A percentile compares a stretch with the other conserved stretches of the same genome.
phyloP scores from a whole-genome alignment of 2,329 filamentous ascomycete species.

The Colletotrichum cordylinicola region DNA sequence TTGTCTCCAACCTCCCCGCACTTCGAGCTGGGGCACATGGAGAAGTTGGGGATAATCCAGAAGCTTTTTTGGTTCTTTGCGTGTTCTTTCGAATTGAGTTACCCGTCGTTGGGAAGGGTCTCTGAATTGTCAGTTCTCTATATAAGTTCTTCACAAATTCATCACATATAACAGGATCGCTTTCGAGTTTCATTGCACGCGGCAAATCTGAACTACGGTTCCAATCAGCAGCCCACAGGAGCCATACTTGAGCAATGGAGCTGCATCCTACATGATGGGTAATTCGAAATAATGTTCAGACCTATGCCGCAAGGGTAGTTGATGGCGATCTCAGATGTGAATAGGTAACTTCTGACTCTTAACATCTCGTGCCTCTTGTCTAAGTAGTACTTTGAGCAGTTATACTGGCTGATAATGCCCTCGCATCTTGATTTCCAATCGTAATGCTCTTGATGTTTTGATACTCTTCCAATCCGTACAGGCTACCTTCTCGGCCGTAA shows the following conservation, averaged over 20 bases:
- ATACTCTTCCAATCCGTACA: constrained; percentile 36
- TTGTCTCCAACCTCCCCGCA: neutral
- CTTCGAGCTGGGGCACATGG: neutral
- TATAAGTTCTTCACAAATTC: neutral
- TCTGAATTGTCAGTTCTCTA: neutral
- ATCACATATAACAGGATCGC: neutral
- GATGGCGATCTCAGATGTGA: neutral
- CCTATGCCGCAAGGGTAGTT: neutral
- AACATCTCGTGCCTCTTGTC: neutral
- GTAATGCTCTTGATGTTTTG: constrained; percentile 27
- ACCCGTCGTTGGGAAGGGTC: neutral
- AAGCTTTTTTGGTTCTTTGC: neutral
- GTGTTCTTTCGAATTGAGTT: neutral
- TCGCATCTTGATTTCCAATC: neutral
- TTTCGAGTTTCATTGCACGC: neutral
- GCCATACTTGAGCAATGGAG: neutral
- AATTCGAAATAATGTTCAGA: neutral
- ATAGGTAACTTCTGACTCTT: neutral
- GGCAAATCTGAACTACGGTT: neutral
- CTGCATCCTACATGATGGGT: neutral
- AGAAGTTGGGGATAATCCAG: neutral
- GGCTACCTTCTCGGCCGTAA: constrained; percentile 37
- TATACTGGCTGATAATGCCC: neutral
- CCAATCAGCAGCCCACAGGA: neutral
- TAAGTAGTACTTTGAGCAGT: neutral